A percentile compares a stretch with the other conserved stretches of the same genome.
Conservation (phyloP, 345 rosid species). For the Lepidium didymum region DNA sequence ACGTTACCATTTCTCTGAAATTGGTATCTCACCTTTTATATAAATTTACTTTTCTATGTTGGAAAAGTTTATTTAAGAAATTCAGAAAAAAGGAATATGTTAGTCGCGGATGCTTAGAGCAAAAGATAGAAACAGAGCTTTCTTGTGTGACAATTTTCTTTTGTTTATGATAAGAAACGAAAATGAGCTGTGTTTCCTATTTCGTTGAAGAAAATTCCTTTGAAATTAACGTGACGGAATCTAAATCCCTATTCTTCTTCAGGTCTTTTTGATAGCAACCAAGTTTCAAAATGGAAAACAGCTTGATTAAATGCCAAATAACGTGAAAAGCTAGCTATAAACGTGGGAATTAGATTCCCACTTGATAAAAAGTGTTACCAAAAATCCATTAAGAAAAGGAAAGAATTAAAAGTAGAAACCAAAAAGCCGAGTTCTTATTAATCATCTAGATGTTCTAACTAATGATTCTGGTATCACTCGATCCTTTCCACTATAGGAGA, state of each 20-base stretch:
- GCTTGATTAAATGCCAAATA: slow-evolving; percentile 10
- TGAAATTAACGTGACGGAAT: not conserved
- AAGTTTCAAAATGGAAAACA: slow-evolving; percentile 19
- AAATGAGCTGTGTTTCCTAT: not conserved
- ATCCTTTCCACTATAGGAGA: too few relatives aligned
- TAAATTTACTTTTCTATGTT: not conserved
- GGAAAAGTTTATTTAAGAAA: not conserved
- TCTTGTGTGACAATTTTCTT: not conserved
- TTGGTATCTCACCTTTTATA: slow-evolving; percentile 27
- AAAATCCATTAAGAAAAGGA: not conserved
- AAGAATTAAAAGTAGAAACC: not conserved
- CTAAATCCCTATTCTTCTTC: not conserved
- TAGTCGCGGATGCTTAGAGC: not conserved
- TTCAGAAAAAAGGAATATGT: not conserved
- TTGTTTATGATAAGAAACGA: not conserved
- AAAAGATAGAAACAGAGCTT: slow-evolving; percentile 6
- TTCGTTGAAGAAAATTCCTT: not conserved
- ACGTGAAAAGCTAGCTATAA: slow-evolving; percentile 13
- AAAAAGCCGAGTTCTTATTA: too few relatives aligned
- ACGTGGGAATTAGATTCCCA: slow-evolving; percentile 11
- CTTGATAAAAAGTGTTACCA: slow-evolving; percentile 15
- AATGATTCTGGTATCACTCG: too few relatives aligned
- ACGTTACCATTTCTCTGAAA: slow-evolving; percentile 29
- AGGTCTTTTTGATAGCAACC: not conserved
- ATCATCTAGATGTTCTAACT: too few relatives aligned